Percentiles rank a stretch among this genome's conserved stretches.
Evolutionary conservation across 2,329 filamentous ascomycete genomes (phyloP).

Genomic region (Aureobasidium uvarum): DNA sequence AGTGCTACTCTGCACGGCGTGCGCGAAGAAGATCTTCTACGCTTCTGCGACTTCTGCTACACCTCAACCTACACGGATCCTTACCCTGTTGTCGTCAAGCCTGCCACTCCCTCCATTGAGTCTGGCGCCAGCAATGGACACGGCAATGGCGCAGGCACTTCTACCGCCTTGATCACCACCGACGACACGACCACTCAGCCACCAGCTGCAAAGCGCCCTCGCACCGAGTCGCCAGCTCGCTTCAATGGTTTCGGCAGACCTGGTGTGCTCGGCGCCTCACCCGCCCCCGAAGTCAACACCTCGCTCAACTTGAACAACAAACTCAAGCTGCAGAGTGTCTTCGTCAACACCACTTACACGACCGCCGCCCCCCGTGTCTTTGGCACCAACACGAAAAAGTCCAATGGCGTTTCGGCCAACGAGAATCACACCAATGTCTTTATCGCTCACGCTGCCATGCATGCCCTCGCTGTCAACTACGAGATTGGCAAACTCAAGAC

Average conservation of each 20-base stretch:
- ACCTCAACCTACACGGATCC: conserved; percentile 14
- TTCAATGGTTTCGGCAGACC: conserved; percentile 4
- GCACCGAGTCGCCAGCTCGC: not conserved
- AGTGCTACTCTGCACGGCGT: conserved; percentile 1
- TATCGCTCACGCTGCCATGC: conserved; percentile 21
- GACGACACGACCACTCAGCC: not conserved
- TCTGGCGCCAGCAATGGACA: not conserved
- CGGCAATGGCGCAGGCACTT: not conserved
- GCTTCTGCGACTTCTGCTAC: conserved; percentile 23
- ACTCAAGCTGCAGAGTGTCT: not conserved
- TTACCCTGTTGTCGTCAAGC: conserved; percentile 13
- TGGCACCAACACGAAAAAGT: not conserved
- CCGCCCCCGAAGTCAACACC: not conserved
- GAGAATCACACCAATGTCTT: conserved; percentile 21
- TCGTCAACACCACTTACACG: not conserved
- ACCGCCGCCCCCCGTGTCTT: not conserved
- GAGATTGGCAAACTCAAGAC: conserved; percentile 6
- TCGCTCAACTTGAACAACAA: not conserved
- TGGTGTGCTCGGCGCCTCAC: not conserved
- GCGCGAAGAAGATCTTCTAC: conserved; percentile 24
- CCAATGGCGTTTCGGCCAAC: not conserved
- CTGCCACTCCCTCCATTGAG: not conserved
- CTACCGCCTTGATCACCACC: not conserved
- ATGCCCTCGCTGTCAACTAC: conserved; percentile 5
- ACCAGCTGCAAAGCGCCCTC: conserved; percentile 8